These are phyloP conservation scores for Cucurbita pepo DNA, from an alignment of 306 rosid species.

Conservation along the genomic window DNA sequence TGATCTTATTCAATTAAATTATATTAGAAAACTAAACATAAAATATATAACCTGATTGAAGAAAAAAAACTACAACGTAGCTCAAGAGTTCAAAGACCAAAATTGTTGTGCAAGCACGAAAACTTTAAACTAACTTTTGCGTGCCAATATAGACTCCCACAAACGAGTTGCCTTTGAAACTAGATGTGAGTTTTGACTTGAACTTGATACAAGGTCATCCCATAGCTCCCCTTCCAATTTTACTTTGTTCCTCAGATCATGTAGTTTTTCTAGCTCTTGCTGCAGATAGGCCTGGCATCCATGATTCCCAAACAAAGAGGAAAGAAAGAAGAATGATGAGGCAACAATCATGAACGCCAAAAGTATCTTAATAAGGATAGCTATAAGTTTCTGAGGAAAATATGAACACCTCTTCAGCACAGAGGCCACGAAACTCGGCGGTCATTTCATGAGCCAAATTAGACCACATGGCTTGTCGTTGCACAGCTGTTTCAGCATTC, in stretches of 20 bases:
- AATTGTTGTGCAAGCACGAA: not conserved
- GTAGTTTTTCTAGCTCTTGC: constrained; percentile 94
- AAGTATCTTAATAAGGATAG: not conserved
- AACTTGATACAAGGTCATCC: constrained; percentile 97
- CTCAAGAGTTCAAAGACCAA: not conserved
- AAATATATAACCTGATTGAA: not conserved
- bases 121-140: constrained; percentile 59
- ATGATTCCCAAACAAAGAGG: constrained; percentile 13
- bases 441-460: constrained; percentile 98
- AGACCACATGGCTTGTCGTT: constrained; percentile 95
- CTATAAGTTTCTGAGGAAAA: constrained; percentile 1
- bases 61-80: not conserved
- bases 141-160: constrained; percentile 96
- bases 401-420: constrained; percentile 89
- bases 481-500: constrained; percentile 91
- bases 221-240: constrained; percentile 97
- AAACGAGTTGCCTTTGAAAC: constrained; percentile 92
- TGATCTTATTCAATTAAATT: not conserved
- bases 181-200: constrained; percentile 95
- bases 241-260: constrained; percentile 89
- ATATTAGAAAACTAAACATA: not conserved
- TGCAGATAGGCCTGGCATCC: constrained; percentile 81
- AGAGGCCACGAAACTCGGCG: constrained; percentile 90
- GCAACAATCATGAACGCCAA: not conserved
- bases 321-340: not conserved